Percentiles rank a stretch among this genome's conserved stretches.
Conservation (phyloP, 345 rosid genomes). For the Erodium maritimum region DNA sequence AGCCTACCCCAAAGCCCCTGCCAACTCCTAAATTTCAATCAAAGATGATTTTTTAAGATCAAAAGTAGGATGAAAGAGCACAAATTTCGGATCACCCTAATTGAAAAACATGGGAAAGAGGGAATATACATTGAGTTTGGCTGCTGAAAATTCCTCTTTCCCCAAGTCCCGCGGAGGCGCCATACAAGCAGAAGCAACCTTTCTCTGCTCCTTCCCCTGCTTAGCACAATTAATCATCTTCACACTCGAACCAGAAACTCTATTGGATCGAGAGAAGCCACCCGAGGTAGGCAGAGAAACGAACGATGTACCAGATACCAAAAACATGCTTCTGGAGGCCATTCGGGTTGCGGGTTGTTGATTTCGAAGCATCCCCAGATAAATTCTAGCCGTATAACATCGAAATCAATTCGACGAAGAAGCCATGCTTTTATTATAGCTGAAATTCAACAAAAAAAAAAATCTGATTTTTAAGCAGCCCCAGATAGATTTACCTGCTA, state of each 20-base stretch:
- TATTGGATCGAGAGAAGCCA: slow-evolving; percentile 5
- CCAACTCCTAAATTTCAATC: too few relatives aligned
- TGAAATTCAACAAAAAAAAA: not conserved
- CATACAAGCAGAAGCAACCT: slow-evolving; percentile 41
- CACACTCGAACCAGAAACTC: slow-evolving; percentile 1
- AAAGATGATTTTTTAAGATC: too few relatives aligned
- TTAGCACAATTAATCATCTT: slow-evolving; percentile 9
- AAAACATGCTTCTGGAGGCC: slow-evolving; percentile 11
- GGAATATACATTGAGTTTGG: slow-evolving; percentile 39
- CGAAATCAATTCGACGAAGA: too few relatives aligned
- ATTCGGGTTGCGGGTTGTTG: not conserved
- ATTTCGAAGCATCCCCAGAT: slow-evolving; percentile 4
- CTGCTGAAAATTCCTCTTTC: slow-evolving; percentile 27
- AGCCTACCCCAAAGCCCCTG: too few relatives aligned
- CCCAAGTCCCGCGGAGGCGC: slow-evolving; percentile 43
- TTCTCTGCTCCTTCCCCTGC: slow-evolving; percentile 10
- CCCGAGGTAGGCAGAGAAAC: slow-evolving; percentile 10
- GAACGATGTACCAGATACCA: slow-evolving; percentile 17
- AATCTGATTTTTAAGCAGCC: not conserved
- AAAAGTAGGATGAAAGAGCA: not conserved
- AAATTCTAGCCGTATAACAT: not conserved
- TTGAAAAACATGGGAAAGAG: not conserved
- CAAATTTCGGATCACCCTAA: not conserved
- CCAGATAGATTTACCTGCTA: not conserved
- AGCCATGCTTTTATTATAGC: not conserved